Evolutionary conservation across 2,329 filamentous ascomycete genomes (phyloP).

Genomic region (Aureobasidium sp.): DNA sequence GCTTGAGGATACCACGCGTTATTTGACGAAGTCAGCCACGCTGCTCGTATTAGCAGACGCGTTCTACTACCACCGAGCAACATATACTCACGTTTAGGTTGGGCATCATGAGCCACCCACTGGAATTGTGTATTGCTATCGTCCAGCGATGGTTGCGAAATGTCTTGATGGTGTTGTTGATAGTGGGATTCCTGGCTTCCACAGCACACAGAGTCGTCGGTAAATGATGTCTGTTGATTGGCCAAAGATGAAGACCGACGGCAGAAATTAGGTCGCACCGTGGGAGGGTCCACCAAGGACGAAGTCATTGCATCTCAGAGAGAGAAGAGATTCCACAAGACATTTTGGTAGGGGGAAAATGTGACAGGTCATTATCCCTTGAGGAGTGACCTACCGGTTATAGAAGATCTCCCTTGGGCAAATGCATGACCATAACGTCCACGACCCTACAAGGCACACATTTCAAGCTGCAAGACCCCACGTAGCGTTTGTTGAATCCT

Average conservation of each 20-base stretch:
- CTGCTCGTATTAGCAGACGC: neutral
- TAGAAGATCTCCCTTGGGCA: neutral
- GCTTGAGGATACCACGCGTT: neutral
- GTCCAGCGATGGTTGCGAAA: neutral
- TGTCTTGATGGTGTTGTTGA: neutral
- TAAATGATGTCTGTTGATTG: slow-evolving; percentile 2
- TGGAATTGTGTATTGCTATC: neutral
- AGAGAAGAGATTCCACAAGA: neutral
- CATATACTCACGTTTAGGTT: neutral
- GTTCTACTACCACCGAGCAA: neutral
- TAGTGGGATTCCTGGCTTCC: neutral
- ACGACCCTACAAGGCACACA: slow-evolving; percentile 5
- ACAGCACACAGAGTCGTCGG: neutral
- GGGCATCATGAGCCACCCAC: neutral
- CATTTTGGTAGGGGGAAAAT: neutral
- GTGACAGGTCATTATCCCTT: slow-evolving; percentile 7
- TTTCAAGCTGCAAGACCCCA: slow-evolving; percentile 4
- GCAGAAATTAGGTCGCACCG: slow-evolving; percentile 1
- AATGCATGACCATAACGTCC: slow-evolving; percentile 8
- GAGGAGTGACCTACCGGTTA: slow-evolving; percentile 7
- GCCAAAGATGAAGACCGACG: neutral
- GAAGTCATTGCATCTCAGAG: slow-evolving; percentile 7
- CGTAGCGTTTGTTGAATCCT: slow-evolving; percentile 5
- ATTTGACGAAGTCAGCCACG: neutral
- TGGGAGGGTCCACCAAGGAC: slow-evolving; percentile 1